Evolutionary conservation across 1,284 basidiomycete species (phyloP).

Genomic region (Trichosporon asahii): DNA sequence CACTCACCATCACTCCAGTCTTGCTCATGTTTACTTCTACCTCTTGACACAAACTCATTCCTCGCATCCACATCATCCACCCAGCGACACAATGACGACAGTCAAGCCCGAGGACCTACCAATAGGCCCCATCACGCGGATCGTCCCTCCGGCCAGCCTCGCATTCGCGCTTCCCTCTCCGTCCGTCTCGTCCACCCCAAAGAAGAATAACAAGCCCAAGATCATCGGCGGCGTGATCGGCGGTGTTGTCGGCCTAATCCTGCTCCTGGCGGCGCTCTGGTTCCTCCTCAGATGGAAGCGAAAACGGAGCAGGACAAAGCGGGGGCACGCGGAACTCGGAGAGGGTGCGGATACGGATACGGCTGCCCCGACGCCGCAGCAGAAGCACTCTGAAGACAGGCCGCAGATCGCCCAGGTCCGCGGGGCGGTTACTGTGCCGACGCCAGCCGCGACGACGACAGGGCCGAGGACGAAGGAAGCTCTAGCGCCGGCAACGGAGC

Average conservation of each 20-base stretch:
- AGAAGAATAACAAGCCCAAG: not conserved
- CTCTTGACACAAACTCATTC: too few relatives aligned
- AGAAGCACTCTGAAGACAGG: not conserved
- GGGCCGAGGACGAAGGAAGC: too few relatives aligned
- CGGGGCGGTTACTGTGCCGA: not conserved
- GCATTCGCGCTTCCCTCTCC: not conserved
- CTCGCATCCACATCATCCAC: not conserved
- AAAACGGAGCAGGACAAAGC: not conserved
- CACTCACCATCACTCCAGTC: too few relatives aligned
- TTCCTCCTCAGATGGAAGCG: not conserved
- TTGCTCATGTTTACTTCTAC: not conserved
- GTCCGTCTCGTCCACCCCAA: too few relatives aligned
- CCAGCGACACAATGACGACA: too few relatives aligned
- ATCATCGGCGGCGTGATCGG: constrained; percentile 3
- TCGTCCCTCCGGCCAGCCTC: not conserved
- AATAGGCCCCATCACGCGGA: not conserved
- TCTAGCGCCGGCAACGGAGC: too few relatives aligned
- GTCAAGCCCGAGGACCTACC: not conserved
- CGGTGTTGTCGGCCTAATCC: not conserved
- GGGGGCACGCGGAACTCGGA: not conserved
- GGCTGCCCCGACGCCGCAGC: not conserved
- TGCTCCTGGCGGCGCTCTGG: not conserved
- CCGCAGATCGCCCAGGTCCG: not conserved
- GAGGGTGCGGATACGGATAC: not conserved
- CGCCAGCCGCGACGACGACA: not conserved